phyloP scores from a whole-genome alignment of 345 rosid species.

The Xanthoceras sorbifolium region DNA sequence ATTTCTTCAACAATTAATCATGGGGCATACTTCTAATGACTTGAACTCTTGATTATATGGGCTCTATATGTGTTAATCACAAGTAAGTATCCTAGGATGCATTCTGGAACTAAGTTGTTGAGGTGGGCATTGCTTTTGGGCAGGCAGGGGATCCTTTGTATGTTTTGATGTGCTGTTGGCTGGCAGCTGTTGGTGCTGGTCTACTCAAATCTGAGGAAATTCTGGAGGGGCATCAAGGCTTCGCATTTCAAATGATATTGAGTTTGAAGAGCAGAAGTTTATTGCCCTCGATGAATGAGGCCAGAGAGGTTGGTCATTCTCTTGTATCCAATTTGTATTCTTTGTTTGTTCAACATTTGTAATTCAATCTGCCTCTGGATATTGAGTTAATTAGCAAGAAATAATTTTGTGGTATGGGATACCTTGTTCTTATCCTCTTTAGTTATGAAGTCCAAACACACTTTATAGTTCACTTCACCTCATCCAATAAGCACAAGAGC shows the following conservation, averaged over 20 bases:
- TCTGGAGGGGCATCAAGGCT: constrained; percentile 76
- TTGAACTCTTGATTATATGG: background rate
- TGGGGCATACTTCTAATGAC: background rate
- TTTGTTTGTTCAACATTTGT: background rate
- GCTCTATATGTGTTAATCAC: background rate
- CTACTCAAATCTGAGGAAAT: constrained; percentile 93
- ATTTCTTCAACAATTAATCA: background rate
- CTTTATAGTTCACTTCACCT: background rate
- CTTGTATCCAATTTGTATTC: background rate
- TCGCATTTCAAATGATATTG: constrained; percentile 78
- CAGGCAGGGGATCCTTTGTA: constrained; percentile 93
- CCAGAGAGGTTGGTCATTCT: constrained; percentile 66
- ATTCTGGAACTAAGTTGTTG: constrained; percentile 1
- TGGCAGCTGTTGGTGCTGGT: constrained; percentile 95
- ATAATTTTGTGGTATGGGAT: background rate
- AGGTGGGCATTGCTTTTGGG: constrained; percentile 31
- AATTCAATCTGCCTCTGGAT: background rate
- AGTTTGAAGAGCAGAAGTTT: constrained; percentile 90
- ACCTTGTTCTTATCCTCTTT: background rate
- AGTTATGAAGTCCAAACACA: background rate
- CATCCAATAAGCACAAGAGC: no score
- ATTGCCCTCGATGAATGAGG: constrained; percentile 78
- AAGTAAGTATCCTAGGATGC: background rate
- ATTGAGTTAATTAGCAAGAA: background rate
- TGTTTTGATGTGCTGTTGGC: constrained; percentile 93